Evolutionary conservation across 179 eudicot species (phyloP).

Genomic region (Vitellaria paradoxa): DNA sequence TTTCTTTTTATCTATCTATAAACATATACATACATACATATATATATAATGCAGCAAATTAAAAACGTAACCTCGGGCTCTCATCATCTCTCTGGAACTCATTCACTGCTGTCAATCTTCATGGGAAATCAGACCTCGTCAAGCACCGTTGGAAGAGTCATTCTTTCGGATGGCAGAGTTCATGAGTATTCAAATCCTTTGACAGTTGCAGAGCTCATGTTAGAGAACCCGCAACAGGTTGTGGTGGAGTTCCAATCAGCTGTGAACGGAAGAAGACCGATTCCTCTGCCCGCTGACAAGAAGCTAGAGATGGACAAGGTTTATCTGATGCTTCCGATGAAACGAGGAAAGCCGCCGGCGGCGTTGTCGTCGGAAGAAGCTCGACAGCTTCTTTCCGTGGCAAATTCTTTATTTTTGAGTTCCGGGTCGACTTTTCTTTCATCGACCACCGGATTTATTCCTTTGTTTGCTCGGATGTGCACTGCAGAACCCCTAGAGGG

Average conservation of each 20-base stretch:
- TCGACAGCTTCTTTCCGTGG: conserved; percentile 39
- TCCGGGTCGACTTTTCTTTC: conserved; percentile 29
- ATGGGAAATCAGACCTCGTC: conserved; percentile 70
- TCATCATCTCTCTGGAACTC: too few species aligned
- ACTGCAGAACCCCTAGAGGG: conserved; percentile 22
- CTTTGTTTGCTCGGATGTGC: conserved; percentile 50
- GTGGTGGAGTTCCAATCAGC: conserved; percentile 58
- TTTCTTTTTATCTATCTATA: neutral
- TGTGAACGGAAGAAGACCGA: conserved; percentile 22
- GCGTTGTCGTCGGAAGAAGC: conserved; percentile 58
- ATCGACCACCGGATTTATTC: conserved; percentile 41
- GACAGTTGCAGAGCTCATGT: conserved; percentile 87
- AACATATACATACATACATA: too few species aligned
- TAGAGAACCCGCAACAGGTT: conserved; percentile 78
- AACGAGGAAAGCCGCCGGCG: conserved; percentile 50
- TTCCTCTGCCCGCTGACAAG: conserved; percentile 72
- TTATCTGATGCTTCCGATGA: conserved; percentile 71
- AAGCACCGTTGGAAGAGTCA: conserved; percentile 44
- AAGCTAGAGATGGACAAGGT: conserved; percentile 48
- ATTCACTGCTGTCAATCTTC: too few species aligned
- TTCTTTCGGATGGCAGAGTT: conserved; percentile 58
- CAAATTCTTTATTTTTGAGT: conserved; percentile 29
- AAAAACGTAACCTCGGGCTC: too few species aligned
- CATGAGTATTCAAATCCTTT: conserved; percentile 44
- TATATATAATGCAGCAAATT: too few species aligned